These are phyloP conservation scores for Apophysomyces variabilis DNA, from an alignment of 371 early-diverging fungal species.

Conservation along the genomic window DNA sequence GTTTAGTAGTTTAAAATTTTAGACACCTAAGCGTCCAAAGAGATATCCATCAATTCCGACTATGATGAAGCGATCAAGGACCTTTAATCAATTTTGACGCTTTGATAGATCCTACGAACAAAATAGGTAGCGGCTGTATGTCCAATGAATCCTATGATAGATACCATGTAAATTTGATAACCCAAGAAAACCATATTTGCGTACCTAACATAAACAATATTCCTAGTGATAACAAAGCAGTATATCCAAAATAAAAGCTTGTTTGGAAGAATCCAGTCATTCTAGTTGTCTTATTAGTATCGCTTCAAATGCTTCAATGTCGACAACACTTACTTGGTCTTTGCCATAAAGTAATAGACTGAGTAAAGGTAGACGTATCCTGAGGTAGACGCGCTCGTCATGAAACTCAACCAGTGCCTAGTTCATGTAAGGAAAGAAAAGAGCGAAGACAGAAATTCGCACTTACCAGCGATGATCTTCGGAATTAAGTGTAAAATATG, in stretches of 20 bases:
- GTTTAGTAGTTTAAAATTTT: no score
- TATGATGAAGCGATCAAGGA: background rate
- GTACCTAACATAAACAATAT: slow-evolving; percentile 75
- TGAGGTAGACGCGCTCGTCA: slow-evolving; percentile 78
- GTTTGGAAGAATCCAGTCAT: slow-evolving; percentile 86
- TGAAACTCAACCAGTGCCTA: slow-evolving; percentile 84
- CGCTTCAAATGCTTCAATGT: background rate
- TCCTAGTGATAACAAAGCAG: slow-evolving; percentile 67
- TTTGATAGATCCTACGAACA: slow-evolving; percentile 74
- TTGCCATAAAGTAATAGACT: slow-evolving; percentile 75
- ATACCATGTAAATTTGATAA: background rate
- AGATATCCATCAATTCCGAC: no score
- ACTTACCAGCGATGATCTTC: slow-evolving; percentile 85
- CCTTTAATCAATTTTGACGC: slow-evolving; percentile 72
- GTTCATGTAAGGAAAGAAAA: background rate
- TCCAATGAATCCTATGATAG: slow-evolving; percentile 56
- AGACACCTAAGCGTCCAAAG: no score
- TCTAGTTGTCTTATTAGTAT: slow-evolving; percentile 33
- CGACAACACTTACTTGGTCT: slow-evolving; percentile 65
- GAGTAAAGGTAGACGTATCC: slow-evolving; percentile 83
- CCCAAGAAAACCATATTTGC: background rate
- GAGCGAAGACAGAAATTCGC: background rate
- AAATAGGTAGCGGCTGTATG: slow-evolving; percentile 67
- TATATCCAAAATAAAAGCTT: slow-evolving; percentile 84
- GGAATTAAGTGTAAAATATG: slow-evolving; percentile 79